Evolutionary conservation across 345 rosid species (phyloP), one percentile per base, ranked within the genome.

Genomic region (Eutrema heterophyllum): DNA sequence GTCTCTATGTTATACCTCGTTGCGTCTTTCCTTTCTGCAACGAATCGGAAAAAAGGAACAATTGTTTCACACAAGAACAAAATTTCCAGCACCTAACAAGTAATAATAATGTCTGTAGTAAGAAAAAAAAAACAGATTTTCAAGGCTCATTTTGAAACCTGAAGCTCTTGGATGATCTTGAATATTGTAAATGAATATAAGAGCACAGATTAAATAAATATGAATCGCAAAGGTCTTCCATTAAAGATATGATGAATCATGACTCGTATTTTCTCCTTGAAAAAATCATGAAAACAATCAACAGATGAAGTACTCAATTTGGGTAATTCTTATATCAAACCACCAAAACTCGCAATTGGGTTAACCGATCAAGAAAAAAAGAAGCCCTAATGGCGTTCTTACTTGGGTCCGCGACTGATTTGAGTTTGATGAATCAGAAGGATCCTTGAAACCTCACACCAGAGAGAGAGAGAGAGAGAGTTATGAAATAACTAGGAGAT

Each of bases 381-480:
- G 7, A 77, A 82, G 33, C 46, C 66, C 70, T 72, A 26, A 57
- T 67, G 79, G 72, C 74, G 32, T 41, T 71, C 90, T 83, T 82
- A 87, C 83, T 75, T 76, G 72, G 62, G 54, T 32, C 16, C n/a
- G 78, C 58, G 54, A 52, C 53, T 59, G 73, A 67, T 51, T 63
- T 75, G 54, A 67, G 72, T 48, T 66, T 66, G 78, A 58, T 32
- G 72, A 59, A 59, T 59, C 72, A 39, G 54, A 74, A 73, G 60
- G 46, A 74, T 74, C 54, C 57, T 16, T 2, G 13, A 46, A 55
- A 55, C 41, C 50, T 73, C 50, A 27, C 48, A 27, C 35, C 32
- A 43, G 68, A 60, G n/a, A 36, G 24, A 53, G 26, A 48, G 15
- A 13, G 61, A 40, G 63, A 52, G 29, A 73, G 71, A 30, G 41